Conservation (phyloP, 2,329 filamentous ascomycete species). For the Pseudogymnoascus sp. region DNA sequence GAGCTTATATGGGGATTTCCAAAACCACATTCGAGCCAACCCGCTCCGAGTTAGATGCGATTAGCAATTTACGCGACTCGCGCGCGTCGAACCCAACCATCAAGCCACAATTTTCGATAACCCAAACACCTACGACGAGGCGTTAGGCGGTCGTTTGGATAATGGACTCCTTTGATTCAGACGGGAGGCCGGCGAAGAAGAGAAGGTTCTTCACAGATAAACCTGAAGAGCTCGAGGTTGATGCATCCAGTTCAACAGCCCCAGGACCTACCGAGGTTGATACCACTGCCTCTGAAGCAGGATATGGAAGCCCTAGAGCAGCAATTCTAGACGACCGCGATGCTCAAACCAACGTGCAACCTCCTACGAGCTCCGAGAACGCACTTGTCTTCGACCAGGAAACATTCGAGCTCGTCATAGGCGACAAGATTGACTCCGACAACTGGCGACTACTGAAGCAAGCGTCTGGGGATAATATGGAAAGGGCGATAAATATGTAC, state of each 20-base stretch:
- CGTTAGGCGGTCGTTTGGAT: neutral
- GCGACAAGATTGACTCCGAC: conserved; percentile 45
- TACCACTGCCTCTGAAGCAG: neutral
- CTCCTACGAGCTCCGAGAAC: conserved; percentile 18
- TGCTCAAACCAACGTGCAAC: conserved; percentile 16
- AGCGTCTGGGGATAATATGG: conserved; percentile 49
- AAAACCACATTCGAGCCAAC: conserved; percentile 1
- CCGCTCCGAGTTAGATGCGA: neutral
- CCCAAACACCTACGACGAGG: neutral
- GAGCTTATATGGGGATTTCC: neutral
- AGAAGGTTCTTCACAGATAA: conserved; percentile 39
- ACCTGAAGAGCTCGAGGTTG: conserved; percentile 18
- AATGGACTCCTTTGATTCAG: conserved; percentile 33
- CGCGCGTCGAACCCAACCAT: neutral
- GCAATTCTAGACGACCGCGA: neutral
- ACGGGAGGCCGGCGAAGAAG: conserved; percentile 41
- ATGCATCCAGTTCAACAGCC: conserved; percentile 16
- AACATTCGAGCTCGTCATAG: conserved; percentile 53
- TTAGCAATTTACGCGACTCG: conserved; percentile 8
- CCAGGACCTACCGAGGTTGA: neutral
- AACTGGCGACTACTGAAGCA: conserved; percentile 44
- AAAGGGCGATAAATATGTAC: conserved; percentile 62
- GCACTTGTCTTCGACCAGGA: conserved; percentile 45
- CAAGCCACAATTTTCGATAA: neutral
- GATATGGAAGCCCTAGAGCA: neutral